phyloP scores from a whole-genome alignment of 345 rosid species.

The Salix dunnii region DNA sequence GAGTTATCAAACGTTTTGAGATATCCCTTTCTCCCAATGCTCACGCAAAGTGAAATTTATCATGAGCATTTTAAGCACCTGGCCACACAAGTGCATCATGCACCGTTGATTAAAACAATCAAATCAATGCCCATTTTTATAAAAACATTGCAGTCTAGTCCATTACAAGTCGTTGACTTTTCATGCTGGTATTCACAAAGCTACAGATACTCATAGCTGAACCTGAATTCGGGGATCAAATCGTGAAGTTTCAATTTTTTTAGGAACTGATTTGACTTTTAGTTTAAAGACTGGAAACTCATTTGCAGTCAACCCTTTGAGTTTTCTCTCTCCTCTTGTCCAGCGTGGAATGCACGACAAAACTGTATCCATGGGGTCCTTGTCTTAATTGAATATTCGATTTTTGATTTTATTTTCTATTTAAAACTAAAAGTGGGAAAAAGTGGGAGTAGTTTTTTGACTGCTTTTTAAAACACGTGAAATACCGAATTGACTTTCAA shows the following conservation, averaged over 20 bases:
- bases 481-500: too few relatives aligned
- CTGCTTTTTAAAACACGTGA: too few relatives aligned
- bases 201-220: not conserved
- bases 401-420: too few relatives aligned
- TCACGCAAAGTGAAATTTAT: too few relatives aligned
- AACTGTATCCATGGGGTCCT: not conserved
- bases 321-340: not conserved
- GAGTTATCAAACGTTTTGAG: too few relatives aligned
- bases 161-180: not conserved
- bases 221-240: not conserved
- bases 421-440: too few relatives aligned
- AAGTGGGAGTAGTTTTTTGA: too few relatives aligned
- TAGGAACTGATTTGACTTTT: not conserved
- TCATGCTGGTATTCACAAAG: not conserved
- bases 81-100: too few relatives aligned
- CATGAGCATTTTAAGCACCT: too few relatives aligned
- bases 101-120: not conserved
- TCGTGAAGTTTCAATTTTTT: not conserved
- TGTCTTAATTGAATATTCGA: too few relatives aligned
- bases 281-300: not conserved
- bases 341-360: not conserved
- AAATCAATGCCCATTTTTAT: not conserved
- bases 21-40: too few relatives aligned
- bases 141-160: not conserved
- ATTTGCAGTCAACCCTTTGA: not conserved